phyloP scores from a whole-genome alignment of 2,329 filamentous ascomycete species.

The Diaporthe helianthi region DNA sequence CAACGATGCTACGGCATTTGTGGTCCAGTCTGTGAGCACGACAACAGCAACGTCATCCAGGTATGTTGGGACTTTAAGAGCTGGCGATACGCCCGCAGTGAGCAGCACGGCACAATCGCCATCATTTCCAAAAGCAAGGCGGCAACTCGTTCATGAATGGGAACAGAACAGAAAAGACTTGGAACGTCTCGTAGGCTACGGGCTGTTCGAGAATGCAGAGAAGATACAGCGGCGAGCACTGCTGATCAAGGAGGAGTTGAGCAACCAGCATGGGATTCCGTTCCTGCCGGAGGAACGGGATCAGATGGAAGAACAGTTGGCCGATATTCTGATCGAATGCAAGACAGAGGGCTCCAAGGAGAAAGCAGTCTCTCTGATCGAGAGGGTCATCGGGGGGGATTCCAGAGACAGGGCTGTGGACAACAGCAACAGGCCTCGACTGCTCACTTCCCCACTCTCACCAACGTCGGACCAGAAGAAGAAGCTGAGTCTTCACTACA shows the following conservation, averaged over 20 bases:
- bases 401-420: background rate
- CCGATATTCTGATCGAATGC: slow-evolving; percentile 15
- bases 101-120: background rate
- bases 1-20: background rate
- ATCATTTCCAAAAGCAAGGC: background rate
- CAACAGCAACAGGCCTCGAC: too few species aligned
- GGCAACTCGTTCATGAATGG: slow-evolving; percentile 10
- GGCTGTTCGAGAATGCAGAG: slow-evolving; percentile 15
- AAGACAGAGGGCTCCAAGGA: background rate
- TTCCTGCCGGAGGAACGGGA: background rate
- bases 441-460: background rate
- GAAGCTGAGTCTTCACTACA: slow-evolving; percentile 3
- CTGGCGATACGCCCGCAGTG: background rate
- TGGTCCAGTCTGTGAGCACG: background rate
- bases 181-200: background rate
- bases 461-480: background rate
- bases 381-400: background rate
- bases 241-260: slow-evolving; percentile 7
- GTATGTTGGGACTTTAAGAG: background rate
- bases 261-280: background rate
- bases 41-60: background rate
- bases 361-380: slow-evolving; percentile 3
- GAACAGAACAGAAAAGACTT: slow-evolving; percentile 6
- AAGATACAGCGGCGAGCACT: slow-evolving; percentile 20
- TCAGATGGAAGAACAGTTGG: slow-evolving; percentile 14